Percentiles rank a stretch among this genome's conserved stretches.
phyloP scores from a whole-genome alignment of 805 yeast species.

The Kodamaea jinghongensis region DNA sequence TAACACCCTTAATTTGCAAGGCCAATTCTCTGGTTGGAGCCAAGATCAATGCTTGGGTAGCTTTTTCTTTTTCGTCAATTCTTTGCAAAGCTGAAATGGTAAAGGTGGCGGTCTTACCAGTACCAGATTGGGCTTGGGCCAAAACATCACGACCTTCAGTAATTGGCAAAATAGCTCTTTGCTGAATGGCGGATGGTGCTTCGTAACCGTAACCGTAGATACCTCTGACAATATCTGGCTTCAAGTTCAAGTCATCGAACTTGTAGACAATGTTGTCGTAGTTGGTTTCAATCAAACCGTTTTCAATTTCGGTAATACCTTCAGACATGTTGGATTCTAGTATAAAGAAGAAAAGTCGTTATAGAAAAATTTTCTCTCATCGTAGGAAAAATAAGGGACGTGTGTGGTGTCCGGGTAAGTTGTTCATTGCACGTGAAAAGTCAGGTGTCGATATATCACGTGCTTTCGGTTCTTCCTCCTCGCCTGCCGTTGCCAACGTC shows the following conservation, averaged over 20 bases:
- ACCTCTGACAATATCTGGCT: slow-evolving; percentile 70
- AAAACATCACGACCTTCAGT: slow-evolving; percentile 91
- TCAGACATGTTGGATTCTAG: slow-evolving; percentile 46
- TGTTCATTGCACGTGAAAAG: slow-evolving; percentile 1
- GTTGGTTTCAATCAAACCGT: slow-evolving; percentile 87
- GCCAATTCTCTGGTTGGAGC: slow-evolving; percentile 98
- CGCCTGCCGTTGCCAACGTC: too few relatives aligned
- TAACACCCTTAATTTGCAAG: slow-evolving; percentile 85
- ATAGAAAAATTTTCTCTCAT: slow-evolving; percentile 15
- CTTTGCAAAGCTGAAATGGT: slow-evolving; percentile 90
- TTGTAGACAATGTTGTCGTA: slow-evolving; percentile 82
- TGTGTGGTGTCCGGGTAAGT: slow-evolving; percentile 5
- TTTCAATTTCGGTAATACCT: slow-evolving; percentile 77
- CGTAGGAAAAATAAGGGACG: slow-evolving; percentile 8
- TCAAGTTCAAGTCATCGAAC: slow-evolving; percentile 73
- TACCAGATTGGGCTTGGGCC: slow-evolving; percentile 99
- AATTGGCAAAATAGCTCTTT: slow-evolving; percentile 94
- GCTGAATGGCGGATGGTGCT: slow-evolving; percentile 95
- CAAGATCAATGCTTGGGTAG: slow-evolving; percentile 84
- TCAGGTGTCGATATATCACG: too few relatives aligned
- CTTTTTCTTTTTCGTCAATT: slow-evolving; percentile 67
- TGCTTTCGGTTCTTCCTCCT: too few relatives aligned
- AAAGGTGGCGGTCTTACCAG: slow-evolving; percentile 99
- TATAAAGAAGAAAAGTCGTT: slow-evolving; percentile 1
- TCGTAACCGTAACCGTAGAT: slow-evolving; percentile 92